phyloP scores from a whole-genome alignment of 306 rosid species.

The Begonia peltatifolia region DNA sequence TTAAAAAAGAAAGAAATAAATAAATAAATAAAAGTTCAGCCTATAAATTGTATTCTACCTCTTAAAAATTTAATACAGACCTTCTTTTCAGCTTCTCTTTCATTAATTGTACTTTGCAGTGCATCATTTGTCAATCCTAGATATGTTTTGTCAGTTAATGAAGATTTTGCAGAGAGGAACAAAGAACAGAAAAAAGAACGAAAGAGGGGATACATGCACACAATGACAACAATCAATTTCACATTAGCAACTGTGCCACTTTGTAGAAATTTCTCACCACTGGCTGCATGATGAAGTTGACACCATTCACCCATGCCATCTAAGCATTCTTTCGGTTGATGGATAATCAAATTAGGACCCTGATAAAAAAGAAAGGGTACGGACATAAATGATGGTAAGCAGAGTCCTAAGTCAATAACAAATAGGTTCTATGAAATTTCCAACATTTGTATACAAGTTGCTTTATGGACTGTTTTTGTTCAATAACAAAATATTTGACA shows the following conservation, averaged over 20 bases:
- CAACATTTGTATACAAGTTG: too few species aligned
- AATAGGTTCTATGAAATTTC: too few species aligned
- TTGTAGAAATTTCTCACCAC: slow-evolving; percentile 53
- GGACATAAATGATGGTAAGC: not conserved
- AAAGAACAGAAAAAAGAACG: slow-evolving; percentile 2
- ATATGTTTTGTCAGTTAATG: slow-evolving; percentile 8
- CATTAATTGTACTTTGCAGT: slow-evolving; percentile 56
- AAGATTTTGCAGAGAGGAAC: not conserved
- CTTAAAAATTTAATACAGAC: slow-evolving; percentile 24
- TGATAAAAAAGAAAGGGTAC: slow-evolving; percentile 11
- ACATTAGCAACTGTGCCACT: slow-evolving; percentile 1
- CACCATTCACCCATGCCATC: slow-evolving; percentile 98
- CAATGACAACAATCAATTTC: not conserved
- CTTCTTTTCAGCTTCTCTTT: slow-evolving; percentile 88
- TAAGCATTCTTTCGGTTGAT: slow-evolving; percentile 71
- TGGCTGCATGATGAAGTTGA: slow-evolving; percentile 73
- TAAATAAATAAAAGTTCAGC: not conserved
- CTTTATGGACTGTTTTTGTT: too few species aligned
- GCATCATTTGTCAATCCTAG: slow-evolving; percentile 68
- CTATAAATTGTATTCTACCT: not conserved
- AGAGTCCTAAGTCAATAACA: too few species aligned
- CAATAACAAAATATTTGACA: too few species aligned
- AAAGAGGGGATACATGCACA: not conserved
- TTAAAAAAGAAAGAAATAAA: not conserved
- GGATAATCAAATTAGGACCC: slow-evolving; percentile 97